phyloP scores from a whole-genome alignment of 345 rosid species.

The Salix brachista region DNA sequence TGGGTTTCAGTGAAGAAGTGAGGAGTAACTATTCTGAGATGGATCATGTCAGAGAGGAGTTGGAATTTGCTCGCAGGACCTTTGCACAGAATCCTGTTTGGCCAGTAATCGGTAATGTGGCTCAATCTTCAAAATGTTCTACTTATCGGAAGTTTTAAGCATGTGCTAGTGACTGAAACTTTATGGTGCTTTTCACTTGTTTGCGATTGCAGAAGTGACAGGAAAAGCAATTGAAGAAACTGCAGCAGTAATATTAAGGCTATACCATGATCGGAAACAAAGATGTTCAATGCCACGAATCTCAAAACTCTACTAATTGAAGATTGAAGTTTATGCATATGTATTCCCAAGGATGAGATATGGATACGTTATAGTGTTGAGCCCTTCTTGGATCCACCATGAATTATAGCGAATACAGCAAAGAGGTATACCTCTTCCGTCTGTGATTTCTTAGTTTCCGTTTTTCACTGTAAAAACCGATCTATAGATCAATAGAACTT shows the following conservation, averaged over 20 bases:
- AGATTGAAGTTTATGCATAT: neutral
- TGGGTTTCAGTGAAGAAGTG: constrained; percentile 52
- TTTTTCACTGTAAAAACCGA: neutral
- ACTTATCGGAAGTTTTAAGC: neutral
- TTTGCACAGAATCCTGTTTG: constrained; percentile 73
- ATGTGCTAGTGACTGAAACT: constrained; percentile 8
- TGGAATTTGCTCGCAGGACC: constrained; percentile 59
- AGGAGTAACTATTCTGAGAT: constrained; percentile 73
- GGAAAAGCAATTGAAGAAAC: constrained; percentile 93
- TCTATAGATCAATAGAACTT: neutral
- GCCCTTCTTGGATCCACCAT: neutral
- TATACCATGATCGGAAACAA: constrained; percentile 61
- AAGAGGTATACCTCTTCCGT: neutral
- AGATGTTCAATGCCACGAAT: constrained; percentile 72
- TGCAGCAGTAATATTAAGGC: constrained; percentile 74
- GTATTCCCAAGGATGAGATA: neutral
- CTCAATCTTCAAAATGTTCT: neutral
- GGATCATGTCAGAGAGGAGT: constrained; percentile 57
- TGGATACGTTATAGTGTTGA: neutral
- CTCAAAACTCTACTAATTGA: constrained; percentile 58
- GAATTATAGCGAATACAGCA: neutral
- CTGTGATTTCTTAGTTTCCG: neutral
- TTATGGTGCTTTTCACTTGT: constrained; percentile 2
- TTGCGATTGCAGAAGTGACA: constrained; percentile 65
- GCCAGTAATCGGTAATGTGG: constrained; percentile 71